Evolutionary conservation across 257 asterid genomes (phyloP), one percentile per base, ranked within the genome.

Genomic region (Capsicum rhomboideum): DNA sequence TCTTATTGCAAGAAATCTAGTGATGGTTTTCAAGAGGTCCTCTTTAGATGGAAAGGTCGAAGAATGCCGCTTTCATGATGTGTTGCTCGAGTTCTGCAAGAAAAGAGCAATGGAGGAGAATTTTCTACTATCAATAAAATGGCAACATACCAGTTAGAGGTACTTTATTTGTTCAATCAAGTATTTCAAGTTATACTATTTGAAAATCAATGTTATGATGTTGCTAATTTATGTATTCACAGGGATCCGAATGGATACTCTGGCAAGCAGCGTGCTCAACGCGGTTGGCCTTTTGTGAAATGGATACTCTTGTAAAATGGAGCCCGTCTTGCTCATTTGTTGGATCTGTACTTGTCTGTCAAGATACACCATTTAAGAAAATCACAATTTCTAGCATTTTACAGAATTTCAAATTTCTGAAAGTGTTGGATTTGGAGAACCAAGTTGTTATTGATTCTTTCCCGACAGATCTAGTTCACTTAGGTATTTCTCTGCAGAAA

Each of bases 341-440:
- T 63, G 40, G 69, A 34, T 52, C 16, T 67, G 8, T 34, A 26
- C 71, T 80, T 46, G 4, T 8, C 66, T 18, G 21, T 67, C 9
- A 18, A 8, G 28, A 6, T 55, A 9, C 55, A 34, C 1, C 23
- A n/a, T 59, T 0, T 49, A 4, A 10, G 53, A 49, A 5, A 55
- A n/a, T 29, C n/a, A 55, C 58, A 17, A 18, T 61, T 28, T 74
- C 77, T 28, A 54, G 14, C 74, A 44, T 83, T 68, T 52, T 69
- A n/a, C 68, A n/a, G 37, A 46, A 54, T 16, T 82, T 66, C 54
- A 83, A 79, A 46, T 84, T 82, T 26, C 67, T 86, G 0, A 71
- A 56, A 53, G 89, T 84, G 58, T 84, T 84, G 85, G 67, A 80
- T 75, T 31, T 86, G 79, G 80, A 71, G 44, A 40, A 54, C 20